Evolutionary conservation across 2,329 filamentous ascomycete genomes (phyloP), one percentile per base, ranked within the genome.

Genomic region (Diaporthe ampelina): DNA sequence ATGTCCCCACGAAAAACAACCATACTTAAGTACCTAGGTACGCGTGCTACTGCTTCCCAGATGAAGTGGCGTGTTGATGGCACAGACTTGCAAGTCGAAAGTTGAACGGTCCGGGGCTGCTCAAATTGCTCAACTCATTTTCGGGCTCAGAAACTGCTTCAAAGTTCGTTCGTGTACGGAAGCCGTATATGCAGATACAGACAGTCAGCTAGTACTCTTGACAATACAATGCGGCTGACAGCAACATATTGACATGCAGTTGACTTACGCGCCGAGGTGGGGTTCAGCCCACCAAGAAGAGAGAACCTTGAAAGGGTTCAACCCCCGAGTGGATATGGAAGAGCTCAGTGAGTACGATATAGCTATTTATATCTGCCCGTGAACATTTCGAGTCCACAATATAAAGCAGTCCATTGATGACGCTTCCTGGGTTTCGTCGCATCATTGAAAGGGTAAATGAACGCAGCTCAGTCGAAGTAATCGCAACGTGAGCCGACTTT

Each of bases 311-410:
- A 13, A 40, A 67, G 63, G 21, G 29, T 35, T 65, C 43, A 50
- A 52, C 43, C 61, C 61, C 40, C 6, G 8, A 8, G 15, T 7
- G 1, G 21, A 50, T 24, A 21, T 10, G 26, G 26, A n/a, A 40
- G 37, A 21, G 29, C 29, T 24, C 45, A 35, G 63, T 52, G 63
- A 19, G 29, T 37, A 52, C 21, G n/a, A 11, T 4, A 35, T 21
- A 19, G 19, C 29, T 67, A 67, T 52, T 50, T 67, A 67, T 67
- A 67, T 37, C 43, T 50, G 29, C 19, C 29, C 29, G 21, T 67
- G 26, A 24, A 37, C 4, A 52, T 19, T 6, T 11, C 21, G 37
- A 67, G 61, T 21, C 43, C 61, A 67, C 61, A 35, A 50, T 67
- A 67, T 35, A 65, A 35, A 35, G 5, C 43, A 24, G 43, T 13